phyloP scores from a whole-genome alignment of 352 stramenopile genomes.

The Thalassiosira oceanica region DNA sequence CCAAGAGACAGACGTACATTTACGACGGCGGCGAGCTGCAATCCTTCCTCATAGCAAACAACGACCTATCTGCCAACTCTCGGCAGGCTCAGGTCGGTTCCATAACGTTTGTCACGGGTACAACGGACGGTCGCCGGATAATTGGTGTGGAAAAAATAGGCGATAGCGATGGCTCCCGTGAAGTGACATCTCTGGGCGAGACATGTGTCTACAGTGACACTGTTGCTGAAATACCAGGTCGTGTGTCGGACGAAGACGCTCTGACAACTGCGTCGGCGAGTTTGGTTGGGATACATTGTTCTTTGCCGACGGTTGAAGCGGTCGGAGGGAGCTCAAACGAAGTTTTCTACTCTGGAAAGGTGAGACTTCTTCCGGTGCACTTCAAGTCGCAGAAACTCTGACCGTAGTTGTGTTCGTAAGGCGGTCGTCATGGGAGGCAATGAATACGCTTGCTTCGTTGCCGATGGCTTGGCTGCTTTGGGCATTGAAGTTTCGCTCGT shows the following conservation, averaged over 20 bases:
- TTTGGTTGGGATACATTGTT: slow-evolving; percentile 60
- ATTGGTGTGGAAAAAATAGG: slow-evolving; percentile 21
- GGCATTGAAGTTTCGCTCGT: slow-evolving; percentile 63
- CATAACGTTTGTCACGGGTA: slow-evolving; percentile 34
- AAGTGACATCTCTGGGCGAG: slow-evolving; percentile 7
- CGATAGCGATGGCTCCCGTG: neutral
- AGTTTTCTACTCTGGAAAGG: slow-evolving; percentile 43
- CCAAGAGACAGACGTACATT: slow-evolving; percentile 25
- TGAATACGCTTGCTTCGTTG: slow-evolving; percentile 64
- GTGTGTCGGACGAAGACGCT: slow-evolving; percentile 50
- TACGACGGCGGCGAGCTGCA: slow-evolving; percentile 46
- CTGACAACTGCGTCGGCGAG: slow-evolving; percentile 51
- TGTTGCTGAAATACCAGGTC: slow-evolving; percentile 46
- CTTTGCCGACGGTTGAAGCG: slow-evolving; percentile 33
- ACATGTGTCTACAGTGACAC: slow-evolving; percentile 53
- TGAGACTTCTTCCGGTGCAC: slow-evolving; percentile 16
- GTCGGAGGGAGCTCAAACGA: slow-evolving; percentile 45
- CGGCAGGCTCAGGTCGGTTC: slow-evolving; percentile 10
- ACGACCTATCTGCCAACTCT: neutral
- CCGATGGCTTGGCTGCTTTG: slow-evolving; percentile 61
- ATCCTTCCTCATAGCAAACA: slow-evolving; percentile 37
- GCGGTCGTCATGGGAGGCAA: slow-evolving; percentile 67
- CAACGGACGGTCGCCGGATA: slow-evolving; percentile 16
- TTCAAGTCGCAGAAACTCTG: too few relatives aligned
- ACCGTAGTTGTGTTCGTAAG: too few relatives aligned